Evolutionary conservation across 2,329 filamentous ascomycete genomes (phyloP).

Genomic region (Aspergillus glaucus): DNA sequence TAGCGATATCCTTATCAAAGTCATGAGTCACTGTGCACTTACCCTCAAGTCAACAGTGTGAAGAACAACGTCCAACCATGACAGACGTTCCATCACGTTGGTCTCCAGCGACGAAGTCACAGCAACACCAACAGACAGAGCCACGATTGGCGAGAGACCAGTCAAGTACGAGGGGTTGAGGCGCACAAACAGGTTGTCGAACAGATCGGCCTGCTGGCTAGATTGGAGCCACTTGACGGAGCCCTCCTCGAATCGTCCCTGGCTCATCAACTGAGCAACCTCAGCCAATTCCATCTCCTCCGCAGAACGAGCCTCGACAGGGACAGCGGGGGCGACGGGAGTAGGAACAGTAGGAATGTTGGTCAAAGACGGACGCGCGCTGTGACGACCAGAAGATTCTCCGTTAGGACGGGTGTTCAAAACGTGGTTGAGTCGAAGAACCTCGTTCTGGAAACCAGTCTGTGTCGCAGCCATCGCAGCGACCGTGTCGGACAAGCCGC

Average conservation of each 20-base stretch:
- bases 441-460: slow-evolving; percentile 36
- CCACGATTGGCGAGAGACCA: slow-evolving; percentile 51
- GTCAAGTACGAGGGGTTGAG: slow-evolving; percentile 52
- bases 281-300: slow-evolving; percentile 39
- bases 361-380: slow-evolving; percentile 11
- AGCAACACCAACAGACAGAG: slow-evolving; percentile 57
- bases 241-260: slow-evolving; percentile 38
- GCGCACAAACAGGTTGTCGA: slow-evolving; percentile 55
- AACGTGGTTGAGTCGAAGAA: slow-evolving; percentile 30
- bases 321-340: slow-evolving; percentile 5
- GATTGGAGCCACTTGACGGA: slow-evolving; percentile 58
- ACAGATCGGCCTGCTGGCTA: slow-evolving; percentile 52
- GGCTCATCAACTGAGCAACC: slow-evolving; percentile 35
- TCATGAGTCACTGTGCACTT: slow-evolving; percentile 19
- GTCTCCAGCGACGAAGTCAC: slow-evolving; percentile 52
- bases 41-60: slow-evolving; percentile 49
- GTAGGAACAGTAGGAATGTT: not conserved
- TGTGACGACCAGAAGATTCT: slow-evolving; percentile 7
- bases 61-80: slow-evolving; percentile 54
- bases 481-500: slow-evolving; percentile 48
- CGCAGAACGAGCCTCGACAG: slow-evolving; percentile 16
- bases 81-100: slow-evolving; percentile 49
- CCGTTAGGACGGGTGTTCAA: slow-evolving; percentile 19
- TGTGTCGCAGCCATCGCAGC: slow-evolving; percentile 39
- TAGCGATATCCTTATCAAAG: not conserved